These are phyloP conservation scores for Phytophthora colocasiae DNA, from an alignment of 352 stramenopile species.

Conservation along the genomic window DNA sequence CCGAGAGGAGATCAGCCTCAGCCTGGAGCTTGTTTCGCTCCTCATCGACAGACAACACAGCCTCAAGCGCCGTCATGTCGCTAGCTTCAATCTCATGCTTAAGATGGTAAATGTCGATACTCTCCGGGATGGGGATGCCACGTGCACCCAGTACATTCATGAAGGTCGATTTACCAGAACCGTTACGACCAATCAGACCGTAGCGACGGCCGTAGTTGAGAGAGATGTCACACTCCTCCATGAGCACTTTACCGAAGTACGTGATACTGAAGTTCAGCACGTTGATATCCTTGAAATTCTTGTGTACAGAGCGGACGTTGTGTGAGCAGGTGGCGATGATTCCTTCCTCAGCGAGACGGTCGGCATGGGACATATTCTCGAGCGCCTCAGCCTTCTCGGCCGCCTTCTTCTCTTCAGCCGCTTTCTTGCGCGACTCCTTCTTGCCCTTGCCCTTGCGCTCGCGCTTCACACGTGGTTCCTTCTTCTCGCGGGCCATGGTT, in stretches of 20 bases:
- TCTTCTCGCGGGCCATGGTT: conserved; percentile 43
- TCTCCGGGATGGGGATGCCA: conserved; percentile 94
- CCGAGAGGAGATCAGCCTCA: conserved; percentile 93
- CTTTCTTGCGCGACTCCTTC: conserved; percentile 81
- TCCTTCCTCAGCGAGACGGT: conserved; percentile 92
- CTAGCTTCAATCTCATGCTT: conserved; percentile 97
- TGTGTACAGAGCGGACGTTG: conserved; percentile 91
- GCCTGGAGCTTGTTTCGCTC: conserved; percentile 93
- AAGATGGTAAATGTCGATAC: conserved; percentile 97
- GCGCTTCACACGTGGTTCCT: conserved; percentile 74
- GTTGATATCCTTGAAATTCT: conserved; percentile 98
- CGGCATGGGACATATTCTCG: conserved; percentile 78
- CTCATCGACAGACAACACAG: conserved; percentile 95
- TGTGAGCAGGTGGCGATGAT: conserved; percentile 98
- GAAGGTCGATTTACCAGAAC: conserved; percentile 96
- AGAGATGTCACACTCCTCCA: conserved; percentile 96
- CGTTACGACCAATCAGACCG: conserved; percentile 97
- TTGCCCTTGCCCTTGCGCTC: conserved; percentile 81
- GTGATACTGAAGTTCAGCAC: conserved; percentile 97
- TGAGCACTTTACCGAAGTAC: conserved; percentile 96
- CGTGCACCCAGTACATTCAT: conserved; percentile 97
- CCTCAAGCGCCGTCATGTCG: conserved; percentile 95
- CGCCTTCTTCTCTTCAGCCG: conserved; percentile 81
- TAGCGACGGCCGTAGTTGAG: conserved; percentile 99
- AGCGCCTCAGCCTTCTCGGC: conserved; percentile 69